These are phyloP conservation scores for Colletotrichum gloeosporioides DNA, from an alignment of 2,329 filamentous ascomycete genomes.

Conservation along the genomic window DNA sequence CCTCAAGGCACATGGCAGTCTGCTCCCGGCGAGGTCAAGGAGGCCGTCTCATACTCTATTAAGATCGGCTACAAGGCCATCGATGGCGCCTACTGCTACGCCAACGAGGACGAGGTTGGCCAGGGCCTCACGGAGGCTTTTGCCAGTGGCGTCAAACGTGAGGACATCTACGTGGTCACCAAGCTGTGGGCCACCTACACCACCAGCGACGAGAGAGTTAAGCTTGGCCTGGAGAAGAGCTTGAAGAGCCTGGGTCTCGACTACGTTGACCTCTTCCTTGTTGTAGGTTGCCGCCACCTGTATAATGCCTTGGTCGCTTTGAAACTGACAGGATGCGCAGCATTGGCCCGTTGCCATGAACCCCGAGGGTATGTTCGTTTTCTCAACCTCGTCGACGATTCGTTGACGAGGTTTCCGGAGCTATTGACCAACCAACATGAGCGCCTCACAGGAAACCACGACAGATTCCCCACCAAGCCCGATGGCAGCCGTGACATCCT, in stretches of 20 bases:
- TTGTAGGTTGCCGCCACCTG: constrained; percentile 46
- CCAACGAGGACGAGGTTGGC: constrained; percentile 84
- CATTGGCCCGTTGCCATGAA: constrained; percentile 88
- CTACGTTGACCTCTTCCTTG: constrained; percentile 81
- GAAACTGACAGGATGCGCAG: constrained; percentile 29
- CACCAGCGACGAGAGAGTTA: constrained; percentile 56
- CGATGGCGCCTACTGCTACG: constrained; percentile 79
- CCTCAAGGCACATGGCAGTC: constrained; percentile 70
- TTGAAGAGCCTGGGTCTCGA: constrained; percentile 76
- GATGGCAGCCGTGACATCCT: constrained; percentile 79
- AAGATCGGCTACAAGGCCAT: constrained; percentile 64
- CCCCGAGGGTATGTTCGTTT: constrained; percentile 62
- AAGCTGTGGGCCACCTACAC: constrained; percentile 88
- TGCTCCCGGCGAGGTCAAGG: constrained; percentile 60
- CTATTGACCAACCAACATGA: background rate
- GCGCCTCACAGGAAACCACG: constrained; percentile 62
- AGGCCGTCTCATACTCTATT: constrained; percentile 64
- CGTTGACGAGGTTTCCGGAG: background rate
- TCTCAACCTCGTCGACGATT: background rate
- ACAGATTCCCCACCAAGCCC: constrained; percentile 75
- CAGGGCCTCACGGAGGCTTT: constrained; percentile 78
- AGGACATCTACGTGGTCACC: constrained; percentile 83
- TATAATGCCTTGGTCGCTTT: background rate
- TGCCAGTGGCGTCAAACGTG: constrained; percentile 71
- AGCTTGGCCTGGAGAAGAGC: constrained; percentile 74